Percentiles rank a stretch among this genome's conserved stretches.
phyloP scores from a whole-genome alignment of 73 alveolate genomes.

The Paraurostyla sp. region DNA sequence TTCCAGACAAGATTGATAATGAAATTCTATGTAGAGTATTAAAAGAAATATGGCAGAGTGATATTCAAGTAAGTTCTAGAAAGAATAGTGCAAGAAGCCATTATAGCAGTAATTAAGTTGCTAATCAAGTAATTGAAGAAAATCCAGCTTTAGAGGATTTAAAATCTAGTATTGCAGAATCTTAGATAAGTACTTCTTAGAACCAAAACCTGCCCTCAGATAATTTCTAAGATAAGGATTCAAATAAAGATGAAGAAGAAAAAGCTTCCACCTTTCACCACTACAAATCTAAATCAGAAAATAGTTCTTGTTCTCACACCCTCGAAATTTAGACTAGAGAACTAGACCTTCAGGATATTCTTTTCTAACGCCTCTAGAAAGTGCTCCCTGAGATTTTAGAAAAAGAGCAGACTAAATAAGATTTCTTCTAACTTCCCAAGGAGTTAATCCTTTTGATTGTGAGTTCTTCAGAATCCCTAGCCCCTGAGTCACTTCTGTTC shows the following conservation, averaged over 20 bases:
- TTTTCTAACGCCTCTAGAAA: conserved; percentile 6
- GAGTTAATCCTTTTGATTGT: neutral
- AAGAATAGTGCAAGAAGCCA: conserved; percentile 8
- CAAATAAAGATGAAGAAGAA: neutral
- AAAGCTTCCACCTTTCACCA: neutral
- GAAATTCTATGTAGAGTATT: conserved; percentile 64
- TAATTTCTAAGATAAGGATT: neutral
- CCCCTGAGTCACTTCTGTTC: conserved; percentile 9
- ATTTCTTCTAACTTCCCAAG: conserved; percentile 14
- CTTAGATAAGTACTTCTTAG: neutral
- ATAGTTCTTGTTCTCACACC: too few species aligned
- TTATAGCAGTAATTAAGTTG: neutral
- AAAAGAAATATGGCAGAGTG: conserved; percentile 63
- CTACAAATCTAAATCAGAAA: neutral
- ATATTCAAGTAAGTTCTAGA: neutral
- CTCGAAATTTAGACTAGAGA: too few species aligned
- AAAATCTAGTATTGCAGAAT: neutral
- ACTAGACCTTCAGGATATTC: conserved; percentile 7
- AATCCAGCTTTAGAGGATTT: neutral
- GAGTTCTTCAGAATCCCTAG: neutral
- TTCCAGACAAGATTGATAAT: conserved; percentile 57
- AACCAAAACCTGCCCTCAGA: neutral
- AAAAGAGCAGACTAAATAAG: conserved; percentile 39
- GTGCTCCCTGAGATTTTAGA: conserved; percentile 18
- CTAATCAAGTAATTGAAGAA: neutral